Evolutionary conservation across 2,329 filamentous ascomycete genomes (phyloP), one percentile per base, ranked within the genome.

Genomic region (Arthroderma uncinatum): DNA sequence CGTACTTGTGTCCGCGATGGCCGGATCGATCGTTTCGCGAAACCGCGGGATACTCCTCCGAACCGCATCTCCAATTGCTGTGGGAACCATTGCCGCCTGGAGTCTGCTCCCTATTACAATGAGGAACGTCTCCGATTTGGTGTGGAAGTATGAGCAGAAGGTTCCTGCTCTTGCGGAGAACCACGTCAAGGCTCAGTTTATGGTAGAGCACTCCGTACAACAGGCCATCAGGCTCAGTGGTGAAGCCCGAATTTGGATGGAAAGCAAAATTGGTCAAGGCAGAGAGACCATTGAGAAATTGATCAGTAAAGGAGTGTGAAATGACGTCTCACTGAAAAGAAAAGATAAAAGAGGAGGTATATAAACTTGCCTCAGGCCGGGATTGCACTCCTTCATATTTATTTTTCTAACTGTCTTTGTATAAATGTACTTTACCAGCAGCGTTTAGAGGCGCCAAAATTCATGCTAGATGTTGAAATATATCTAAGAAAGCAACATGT

Each of bases 1-100:
- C 75, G 90, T 97, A 50, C 81, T 96, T 30, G 91, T 98, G 52
- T 86, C 91, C 42, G 85, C 89, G 66, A 96, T 98, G 91, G 89
- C 93, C 36, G 93, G 92, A 64, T 90, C 84, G 72, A 97, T 98
- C 70, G 78, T 96, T 57, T 83, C 88, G 57, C 84, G 92, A 62
- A 94, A 95, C 78, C 84, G 92, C 65, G 91, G 87, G 72, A 80
- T 97, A 61, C 71, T 95, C 61, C 76, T 98, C 56, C 84, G 93
- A 64, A 84, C 85, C 56, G 78, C 84, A 1, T 80, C 87, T 1
- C 93, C 93, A 9, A 73, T 92, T 53, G 84, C 85, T 19, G 82
- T 96, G 44, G 93, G 91, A 63, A 76, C 95, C 61, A 84, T 84
- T 57, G 87, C 90, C 57, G 90, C 88, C 59, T 93, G 90, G 83